Base-by-base conservation (phyloP, 1,284 basidiomycete genomes). In the Apiotrichum laibachii region DNA sequence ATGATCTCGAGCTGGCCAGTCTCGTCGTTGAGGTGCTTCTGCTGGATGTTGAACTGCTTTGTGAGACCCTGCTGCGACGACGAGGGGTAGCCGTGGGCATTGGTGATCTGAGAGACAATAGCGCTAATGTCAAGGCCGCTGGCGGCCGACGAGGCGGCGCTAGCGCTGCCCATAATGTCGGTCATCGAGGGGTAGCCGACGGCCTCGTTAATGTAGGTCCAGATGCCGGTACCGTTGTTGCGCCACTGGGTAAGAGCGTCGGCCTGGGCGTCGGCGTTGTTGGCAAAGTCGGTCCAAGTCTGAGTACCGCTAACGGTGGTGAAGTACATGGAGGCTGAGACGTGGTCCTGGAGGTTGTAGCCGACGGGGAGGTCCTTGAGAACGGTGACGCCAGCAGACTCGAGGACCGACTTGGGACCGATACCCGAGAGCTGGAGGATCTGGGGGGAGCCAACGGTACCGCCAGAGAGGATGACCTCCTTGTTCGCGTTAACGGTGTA, bases 281-380 rank as follows among this genome's bases (percentile, higher is more conserved):
- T 51, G 54, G 59, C 60, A 52, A 78, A 60, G 35, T 66, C 64
- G 48, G 59, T 64, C 77, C 77, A 79, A n/a, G 72, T 78, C 43
- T 60, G 50, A 60, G 62, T 67, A 33, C n/a, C 13, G 15, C 42
- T 18, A 15, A 37, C 40, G 39, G 52, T 49, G 67, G 71, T 42
- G 63, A 65, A 76, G 67, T 75, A 74, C 69, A 76, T 70, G n/a
- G 69, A 64, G 60, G 60, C 63, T 13, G 72, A 67, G n/a, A 87
- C 67, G 74, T 88, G 87, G 71, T 90, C 87, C 72, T 88, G 86
- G 47, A 90, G 71, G 76, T 88, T 85, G 75, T 87, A 84, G 1
- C 89, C 89, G 55, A 92, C 88, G 56, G 88, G 87, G 2, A 89
- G 79, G 60, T 85, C 84, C 44, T 80, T 61, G 13, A 73, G 67